Percentiles rank a stretch among this genome's conserved stretches.
phyloP scores from a whole-genome alignment of 768 basidiomycete species.

The Trametes elegans region DNA sequence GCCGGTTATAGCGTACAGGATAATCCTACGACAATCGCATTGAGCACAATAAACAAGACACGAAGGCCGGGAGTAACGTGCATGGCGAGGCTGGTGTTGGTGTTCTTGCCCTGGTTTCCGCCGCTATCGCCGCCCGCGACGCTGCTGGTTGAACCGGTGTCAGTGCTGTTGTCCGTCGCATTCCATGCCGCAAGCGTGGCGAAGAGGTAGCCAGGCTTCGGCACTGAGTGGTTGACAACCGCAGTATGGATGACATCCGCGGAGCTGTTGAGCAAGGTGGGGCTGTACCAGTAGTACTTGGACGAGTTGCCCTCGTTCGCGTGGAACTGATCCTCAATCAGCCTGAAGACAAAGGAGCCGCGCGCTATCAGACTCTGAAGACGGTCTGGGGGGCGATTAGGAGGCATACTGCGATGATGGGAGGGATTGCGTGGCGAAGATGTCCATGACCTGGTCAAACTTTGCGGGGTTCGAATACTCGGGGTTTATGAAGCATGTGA shows the following conservation, averaged over 20 bases:
- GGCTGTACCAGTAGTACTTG: constrained; percentile 56
- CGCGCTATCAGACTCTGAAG: neutral
- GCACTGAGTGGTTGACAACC: constrained; percentile 41
- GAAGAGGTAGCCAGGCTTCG: constrained; percentile 60
- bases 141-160: constrained; percentile 24
- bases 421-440: constrained; percentile 70
- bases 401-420: constrained; percentile 5
- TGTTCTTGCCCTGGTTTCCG: neutral
- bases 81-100: constrained; percentile 62
- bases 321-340: constrained; percentile 58
- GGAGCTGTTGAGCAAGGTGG: constrained; percentile 57
- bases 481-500: constrained; percentile 72
- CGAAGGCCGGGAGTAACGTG: constrained; percentile 30
- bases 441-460: constrained; percentile 73
- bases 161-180: constrained; percentile 42
- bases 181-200: constrained; percentile 68
- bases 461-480: constrained; percentile 61
- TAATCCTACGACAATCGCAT: constrained; percentile 55
- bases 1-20: constrained; percentile 85
- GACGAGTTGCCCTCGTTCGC: constrained; percentile 42
- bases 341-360: constrained; percentile 28
- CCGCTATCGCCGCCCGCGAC: constrained; percentile 8
- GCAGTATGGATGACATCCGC: constrained; percentile 41
- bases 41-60: neutral
- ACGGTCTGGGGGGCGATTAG: neutral